phyloP scores from a whole-genome alignment of 495 filamentous ascomycete species.

The Usnea hakonensis region DNA sequence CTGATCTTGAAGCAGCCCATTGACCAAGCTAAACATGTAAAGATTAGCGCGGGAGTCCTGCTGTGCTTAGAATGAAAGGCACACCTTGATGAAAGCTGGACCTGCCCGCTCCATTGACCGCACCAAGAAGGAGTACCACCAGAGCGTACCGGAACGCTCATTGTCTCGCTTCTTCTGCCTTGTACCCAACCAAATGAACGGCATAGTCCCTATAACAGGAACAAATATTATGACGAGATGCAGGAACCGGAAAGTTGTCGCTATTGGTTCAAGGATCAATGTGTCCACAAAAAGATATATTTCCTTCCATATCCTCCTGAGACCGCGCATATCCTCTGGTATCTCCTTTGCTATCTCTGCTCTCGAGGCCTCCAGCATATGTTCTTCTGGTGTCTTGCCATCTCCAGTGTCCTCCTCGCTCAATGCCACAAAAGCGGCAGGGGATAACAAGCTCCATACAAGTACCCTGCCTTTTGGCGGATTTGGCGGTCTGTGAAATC shows the following conservation, averaged over 20 bases:
- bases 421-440: conserved; percentile 64
- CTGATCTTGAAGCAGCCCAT: conserved; percentile 95
- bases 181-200: conserved; percentile 69
- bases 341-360: conserved; percentile 64
- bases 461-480: conserved; percentile 27
- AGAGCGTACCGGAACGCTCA: conserved; percentile 71
- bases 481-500: conserved; percentile 16
- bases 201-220: conserved; percentile 74
- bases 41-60: neutral
- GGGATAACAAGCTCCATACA: conserved; percentile 41
- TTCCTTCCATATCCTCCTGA: conserved; percentile 45
- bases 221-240: conserved; percentile 84
- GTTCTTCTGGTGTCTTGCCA: conserved; percentile 66
- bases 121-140: conserved; percentile 93
- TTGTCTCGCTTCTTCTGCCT: conserved; percentile 52
- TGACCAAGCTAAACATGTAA: conserved; percentile 66
- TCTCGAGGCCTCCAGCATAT: conserved; percentile 76
- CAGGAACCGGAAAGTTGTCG: conserved; percentile 77
- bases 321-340: conserved; percentile 48
- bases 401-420: conserved; percentile 55
- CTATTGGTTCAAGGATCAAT: conserved; percentile 78
- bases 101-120: conserved; percentile 87
- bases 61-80: conserved; percentile 5
- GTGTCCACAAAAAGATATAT: conserved; percentile 56
- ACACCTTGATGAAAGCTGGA: conserved; percentile 95